Conservation (phyloP, 2,329 filamentous ascomycete species). For the Fusarium sp. region DNA sequence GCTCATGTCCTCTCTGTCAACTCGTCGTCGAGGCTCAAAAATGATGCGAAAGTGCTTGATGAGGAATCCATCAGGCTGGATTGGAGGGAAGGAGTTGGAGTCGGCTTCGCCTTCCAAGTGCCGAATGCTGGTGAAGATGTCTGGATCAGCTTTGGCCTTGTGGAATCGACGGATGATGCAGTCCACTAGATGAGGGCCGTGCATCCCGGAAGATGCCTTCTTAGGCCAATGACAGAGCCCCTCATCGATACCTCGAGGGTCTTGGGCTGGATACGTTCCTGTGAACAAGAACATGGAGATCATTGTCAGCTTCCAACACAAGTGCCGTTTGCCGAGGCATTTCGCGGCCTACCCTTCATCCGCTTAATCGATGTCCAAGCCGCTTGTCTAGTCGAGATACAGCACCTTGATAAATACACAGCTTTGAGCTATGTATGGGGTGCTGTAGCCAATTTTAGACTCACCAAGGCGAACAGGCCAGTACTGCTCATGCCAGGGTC, state of each 20-base stretch:
- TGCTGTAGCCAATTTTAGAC: conserved; percentile 1
- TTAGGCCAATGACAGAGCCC: background rate
- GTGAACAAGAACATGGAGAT: background rate
- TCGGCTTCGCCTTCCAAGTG: background rate
- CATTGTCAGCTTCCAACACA: background rate
- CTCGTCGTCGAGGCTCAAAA: background rate
- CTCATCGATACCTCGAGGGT: background rate
- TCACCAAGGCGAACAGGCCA: conserved; percentile 9
- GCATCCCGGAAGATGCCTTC: background rate
- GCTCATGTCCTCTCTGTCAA: background rate
- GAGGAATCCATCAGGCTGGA: accelerated
- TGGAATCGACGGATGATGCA: background rate
- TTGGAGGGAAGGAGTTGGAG: background rate
- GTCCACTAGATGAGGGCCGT: background rate
- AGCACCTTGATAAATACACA: background rate
- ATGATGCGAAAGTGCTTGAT: accelerated
- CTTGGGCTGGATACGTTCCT: background rate
- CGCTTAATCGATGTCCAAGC: background rate
- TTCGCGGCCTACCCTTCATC: conserved; percentile 3
- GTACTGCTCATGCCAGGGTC: background rate
- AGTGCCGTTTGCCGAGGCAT: background rate
- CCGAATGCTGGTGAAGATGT: background rate
- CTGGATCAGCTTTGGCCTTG: background rate
- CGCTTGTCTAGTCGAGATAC: background rate
- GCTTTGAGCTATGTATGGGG: conserved; percentile 31